Percentiles rank a stretch among this genome's conserved stretches.
phyloP scores from a whole-genome alignment of 2,329 filamentous ascomycete species.

The Camptophora hylomeconis region DNA sequence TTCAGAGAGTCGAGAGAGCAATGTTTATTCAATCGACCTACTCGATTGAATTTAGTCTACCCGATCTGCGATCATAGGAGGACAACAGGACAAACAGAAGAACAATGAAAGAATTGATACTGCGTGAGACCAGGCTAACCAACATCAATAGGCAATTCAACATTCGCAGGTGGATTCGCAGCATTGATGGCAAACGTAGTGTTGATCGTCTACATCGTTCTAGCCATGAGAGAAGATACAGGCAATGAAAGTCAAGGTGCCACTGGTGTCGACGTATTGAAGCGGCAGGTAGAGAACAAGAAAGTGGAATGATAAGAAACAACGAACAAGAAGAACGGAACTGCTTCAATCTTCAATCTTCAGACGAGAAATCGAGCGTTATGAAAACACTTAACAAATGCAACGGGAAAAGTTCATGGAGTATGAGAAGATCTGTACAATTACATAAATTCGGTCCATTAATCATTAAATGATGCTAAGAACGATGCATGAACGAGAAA shows the following conservation, averaged over 20 bases:
- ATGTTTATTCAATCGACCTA: too few relatives aligned
- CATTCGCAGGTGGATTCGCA: conserved; percentile 71
- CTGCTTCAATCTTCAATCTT: too few relatives aligned
- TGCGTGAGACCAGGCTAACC: too few relatives aligned
- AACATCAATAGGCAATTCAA: conserved; percentile 58
- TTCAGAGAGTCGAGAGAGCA: too few relatives aligned
- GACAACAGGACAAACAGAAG: not conserved
- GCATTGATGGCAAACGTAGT: conserved; percentile 87
- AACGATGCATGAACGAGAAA: too few relatives aligned
- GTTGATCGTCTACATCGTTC: conserved; percentile 76
- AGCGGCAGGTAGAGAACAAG: conserved; percentile 34
- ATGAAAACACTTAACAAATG: not conserved
- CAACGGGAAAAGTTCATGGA: conserved; percentile 1
- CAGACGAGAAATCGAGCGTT: too few relatives aligned
- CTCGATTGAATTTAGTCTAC: too few relatives aligned
- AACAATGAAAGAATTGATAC: too few relatives aligned
- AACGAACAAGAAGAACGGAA: too few relatives aligned
- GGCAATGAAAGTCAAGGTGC: conserved; percentile 55
- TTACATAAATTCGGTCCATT: not conserved
- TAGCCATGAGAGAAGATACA: conserved; percentile 81
- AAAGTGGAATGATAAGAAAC: conserved; percentile 29
- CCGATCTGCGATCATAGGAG: not conserved
- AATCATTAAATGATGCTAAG: too few relatives aligned
- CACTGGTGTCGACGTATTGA: conserved; percentile 37
- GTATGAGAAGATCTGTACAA: not conserved